These are phyloP conservation scores for Nannochloris sp. DNA, from an alignment of 139 green algal species.

Conservation along the genomic window DNA sequence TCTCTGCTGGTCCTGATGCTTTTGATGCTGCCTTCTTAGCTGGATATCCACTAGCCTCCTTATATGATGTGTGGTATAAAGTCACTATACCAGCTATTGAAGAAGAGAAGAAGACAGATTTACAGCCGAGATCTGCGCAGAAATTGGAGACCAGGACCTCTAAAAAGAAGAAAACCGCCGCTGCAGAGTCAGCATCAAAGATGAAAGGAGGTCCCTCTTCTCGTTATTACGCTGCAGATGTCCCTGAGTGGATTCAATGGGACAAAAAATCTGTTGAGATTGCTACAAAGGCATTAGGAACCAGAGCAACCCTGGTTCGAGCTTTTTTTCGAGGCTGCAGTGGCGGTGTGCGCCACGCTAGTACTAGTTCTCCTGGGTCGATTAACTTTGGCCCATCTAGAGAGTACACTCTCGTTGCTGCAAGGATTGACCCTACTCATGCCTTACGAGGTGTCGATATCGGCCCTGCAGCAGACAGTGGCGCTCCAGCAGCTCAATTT, in stretches of 20 bases:
- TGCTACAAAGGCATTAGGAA: slow-evolving; percentile 35
- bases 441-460: slow-evolving; percentile 55
- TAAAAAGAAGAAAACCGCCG: not conserved
- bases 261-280: slow-evolving; percentile 40
- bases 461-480: slow-evolving; percentile 51
- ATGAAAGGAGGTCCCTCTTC: too few species aligned
- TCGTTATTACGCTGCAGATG: not conserved
- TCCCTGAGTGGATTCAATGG: slow-evolving; percentile 9
- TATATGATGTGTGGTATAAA: slow-evolving; percentile 57
- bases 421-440: slow-evolving; percentile 30
- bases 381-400: too few species aligned
- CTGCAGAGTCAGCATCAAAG: not conserved
- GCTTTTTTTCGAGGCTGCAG: slow-evolving; percentile 15
- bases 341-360: too few species aligned
- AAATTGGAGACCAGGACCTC: not conserved
- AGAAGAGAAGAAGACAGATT: not conserved
- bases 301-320: slow-evolving; percentile 41
- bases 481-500: slow-evolving; percentile 43
- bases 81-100: slow-evolving; percentile 18
- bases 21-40: slow-evolving; percentile 45
- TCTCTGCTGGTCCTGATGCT: slow-evolving; percentile 33
- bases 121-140: too few species aligned
- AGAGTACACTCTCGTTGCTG: not conserved
- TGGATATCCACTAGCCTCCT: not conserved
- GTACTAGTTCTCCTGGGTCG: too few species aligned